These are phyloP conservation scores for Piromyces finnis DNA, from an alignment of 192 early-diverging fungal species.

Conservation along the genomic window DNA sequence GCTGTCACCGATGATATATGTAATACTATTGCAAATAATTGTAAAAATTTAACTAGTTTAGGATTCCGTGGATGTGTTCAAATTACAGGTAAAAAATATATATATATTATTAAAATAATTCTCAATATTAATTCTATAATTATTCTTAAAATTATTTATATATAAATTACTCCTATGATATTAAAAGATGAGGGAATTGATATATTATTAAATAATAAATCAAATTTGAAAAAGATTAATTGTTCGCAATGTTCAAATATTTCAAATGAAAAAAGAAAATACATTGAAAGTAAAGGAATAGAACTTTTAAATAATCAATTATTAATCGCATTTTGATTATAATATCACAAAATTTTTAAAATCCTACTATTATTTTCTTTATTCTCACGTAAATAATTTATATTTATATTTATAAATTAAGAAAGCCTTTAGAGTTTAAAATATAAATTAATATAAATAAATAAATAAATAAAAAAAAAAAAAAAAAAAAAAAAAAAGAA, in stretches of 20 bases:
- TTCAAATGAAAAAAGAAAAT: not conserved
- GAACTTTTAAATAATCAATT: not conserved
- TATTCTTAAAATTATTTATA: no score
- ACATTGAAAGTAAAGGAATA: not conserved
- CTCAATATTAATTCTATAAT: no score
- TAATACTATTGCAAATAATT: not conserved
- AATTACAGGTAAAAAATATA: not conserved
- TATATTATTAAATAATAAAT: not conserved
- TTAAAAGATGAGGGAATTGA: not conserved
- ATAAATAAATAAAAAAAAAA: no score
- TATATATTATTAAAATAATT: no score
- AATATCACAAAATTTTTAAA: no score
- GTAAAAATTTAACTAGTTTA: not conserved
- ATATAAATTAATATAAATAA: no score
- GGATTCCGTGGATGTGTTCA: not conserved
- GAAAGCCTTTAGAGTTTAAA: no score
- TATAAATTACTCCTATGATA: no score
- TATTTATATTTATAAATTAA: no score
- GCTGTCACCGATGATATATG: slow-evolving; percentile 43
- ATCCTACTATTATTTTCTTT: no score
- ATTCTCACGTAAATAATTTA: no score
- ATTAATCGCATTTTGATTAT: not conserved
- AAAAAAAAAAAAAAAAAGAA: no score
- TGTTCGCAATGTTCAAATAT: not conserved
- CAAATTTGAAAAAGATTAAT: not conserved